These are phyloP conservation scores for Infundibulicybe gibba DNA, from an alignment of 768 basidiomycete genomes.

Conservation along the genomic window DNA sequence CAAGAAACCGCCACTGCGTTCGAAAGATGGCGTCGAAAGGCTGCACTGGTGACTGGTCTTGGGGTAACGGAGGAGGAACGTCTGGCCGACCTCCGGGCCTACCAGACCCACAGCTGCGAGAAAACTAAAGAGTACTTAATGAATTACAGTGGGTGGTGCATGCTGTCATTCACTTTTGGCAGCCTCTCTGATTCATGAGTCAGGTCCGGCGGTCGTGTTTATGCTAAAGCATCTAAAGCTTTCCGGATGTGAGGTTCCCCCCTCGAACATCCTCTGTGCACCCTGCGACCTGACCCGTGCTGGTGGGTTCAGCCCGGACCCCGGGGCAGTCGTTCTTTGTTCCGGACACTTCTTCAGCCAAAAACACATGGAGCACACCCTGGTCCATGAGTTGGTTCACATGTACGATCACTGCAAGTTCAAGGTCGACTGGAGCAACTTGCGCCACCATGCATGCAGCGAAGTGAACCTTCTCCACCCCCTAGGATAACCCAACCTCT, in stretches of 20 bases:
- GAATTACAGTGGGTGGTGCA: conserved; percentile 55
- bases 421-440: conserved; percentile 86
- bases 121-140: conserved; percentile 67
- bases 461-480: conserved; percentile 60
- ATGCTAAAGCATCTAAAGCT: conserved; percentile 88
- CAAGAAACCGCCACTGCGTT: conserved; percentile 32
- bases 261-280: conserved; percentile 74
- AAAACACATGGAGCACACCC: conserved; percentile 88
- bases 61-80: conserved; percentile 45
- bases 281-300: conserved; percentile 73
- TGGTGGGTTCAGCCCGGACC: conserved; percentile 80
- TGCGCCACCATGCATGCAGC: conserved; percentile 94
- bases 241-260: conserved; percentile 66
- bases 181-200: neutral
- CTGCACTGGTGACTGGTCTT: conserved; percentile 43
- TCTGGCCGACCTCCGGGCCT: conserved; percentile 30
- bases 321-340: conserved; percentile 81
- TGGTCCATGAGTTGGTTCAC: conserved; percentile 92
- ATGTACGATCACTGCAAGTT: conserved; percentile 96
- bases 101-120: conserved; percentile 51
- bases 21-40: conserved; percentile 45
- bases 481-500: neutral
- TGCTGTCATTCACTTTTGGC: conserved; percentile 9
- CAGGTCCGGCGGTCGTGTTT: conserved; percentile 85
- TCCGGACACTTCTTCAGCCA: conserved; percentile 79